Conservation (phyloP, 2,329 filamentous ascomycete genomes). For the Neofusicoccum kwambonambiense region DNA sequence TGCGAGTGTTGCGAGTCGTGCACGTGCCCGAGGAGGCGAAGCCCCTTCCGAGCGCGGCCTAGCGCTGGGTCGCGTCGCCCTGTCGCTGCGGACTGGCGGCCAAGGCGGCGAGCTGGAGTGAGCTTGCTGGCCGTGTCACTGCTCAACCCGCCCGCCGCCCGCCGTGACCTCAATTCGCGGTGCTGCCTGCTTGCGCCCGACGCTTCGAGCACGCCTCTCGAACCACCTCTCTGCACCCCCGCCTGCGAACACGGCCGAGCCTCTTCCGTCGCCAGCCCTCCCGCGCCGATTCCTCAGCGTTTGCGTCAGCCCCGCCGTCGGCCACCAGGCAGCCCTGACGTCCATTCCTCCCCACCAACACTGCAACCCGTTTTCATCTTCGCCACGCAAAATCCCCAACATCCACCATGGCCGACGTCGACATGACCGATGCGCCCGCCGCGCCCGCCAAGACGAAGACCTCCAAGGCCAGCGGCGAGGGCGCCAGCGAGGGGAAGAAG, state of each 20-base stretch:
- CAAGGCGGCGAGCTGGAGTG: neutral
- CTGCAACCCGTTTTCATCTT: neutral
- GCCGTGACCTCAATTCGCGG: neutral
- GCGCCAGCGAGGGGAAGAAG: conserved; percentile 65
- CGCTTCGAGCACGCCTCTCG: neutral
- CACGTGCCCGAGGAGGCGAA: neutral
- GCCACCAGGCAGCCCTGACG: neutral
- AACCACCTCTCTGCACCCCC: neutral
- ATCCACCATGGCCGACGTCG: conserved; percentile 80
- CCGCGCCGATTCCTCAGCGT: neutral
- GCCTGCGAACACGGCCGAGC: neutral
- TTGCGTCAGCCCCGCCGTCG: neutral
- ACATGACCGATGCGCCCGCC: conserved; percentile 83
- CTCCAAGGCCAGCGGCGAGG: conserved; percentile 51
- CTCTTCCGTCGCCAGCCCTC: neutral
- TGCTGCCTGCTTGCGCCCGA: conserved; percentile 1
- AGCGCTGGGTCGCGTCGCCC: neutral
- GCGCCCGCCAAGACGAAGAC: conserved; percentile 51
- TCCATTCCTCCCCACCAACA: neutral
- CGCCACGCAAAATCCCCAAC: neutral
- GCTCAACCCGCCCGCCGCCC: neutral
- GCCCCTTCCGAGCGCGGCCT: neutral
- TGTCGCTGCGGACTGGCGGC: neutral
- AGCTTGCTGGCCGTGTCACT: neutral
- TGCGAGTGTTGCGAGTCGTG: neutral